phyloP scores from a whole-genome alignment of 805 yeast species.

The Ogataea philodendri region DNA sequence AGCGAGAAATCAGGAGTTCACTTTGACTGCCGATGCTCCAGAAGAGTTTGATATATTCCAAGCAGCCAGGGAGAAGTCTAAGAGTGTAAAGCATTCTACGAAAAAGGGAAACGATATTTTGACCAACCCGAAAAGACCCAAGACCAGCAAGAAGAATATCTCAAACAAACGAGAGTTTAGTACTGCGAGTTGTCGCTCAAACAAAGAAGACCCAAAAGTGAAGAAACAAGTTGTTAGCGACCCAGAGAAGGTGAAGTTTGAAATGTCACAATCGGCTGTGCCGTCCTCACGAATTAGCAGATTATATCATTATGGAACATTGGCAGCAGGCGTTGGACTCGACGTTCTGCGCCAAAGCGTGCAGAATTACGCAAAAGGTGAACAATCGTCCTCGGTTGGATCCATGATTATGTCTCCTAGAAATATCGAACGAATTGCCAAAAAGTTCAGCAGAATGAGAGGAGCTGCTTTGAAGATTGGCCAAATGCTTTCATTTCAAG shows the following conservation, averaged over 20 bases:
- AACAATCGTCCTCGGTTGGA: conserved; percentile 46
- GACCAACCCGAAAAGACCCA: conserved; percentile 23
- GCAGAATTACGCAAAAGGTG: conserved; percentile 55
- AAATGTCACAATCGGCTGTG: conserved; percentile 64
- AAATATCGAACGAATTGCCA: conserved; percentile 85
- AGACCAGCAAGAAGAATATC: conserved; percentile 13
- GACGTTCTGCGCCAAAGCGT: conserved; percentile 80
- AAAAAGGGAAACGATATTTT: conserved; percentile 15
- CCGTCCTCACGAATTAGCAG: conserved; percentile 88
- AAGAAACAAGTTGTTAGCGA: conserved; percentile 28
- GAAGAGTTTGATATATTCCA: conserved; percentile 33
- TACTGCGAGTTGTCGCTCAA: conserved; percentile 5
- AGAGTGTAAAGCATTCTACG: conserved; percentile 21
- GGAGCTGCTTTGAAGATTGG: conserved; percentile 99
- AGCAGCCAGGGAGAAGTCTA: conserved; percentile 34
- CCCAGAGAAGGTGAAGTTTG: conserved; percentile 39
- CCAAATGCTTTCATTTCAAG: conserved; percentile 96
- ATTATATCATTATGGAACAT: conserved; percentile 85
- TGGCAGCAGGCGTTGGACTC: conserved; percentile 88
- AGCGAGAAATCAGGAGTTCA: conserved; percentile 15
- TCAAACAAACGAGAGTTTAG: conserved; percentile 25
- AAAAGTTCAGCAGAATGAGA: conserved; percentile 87
- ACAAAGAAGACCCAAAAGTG: conserved; percentile 11
- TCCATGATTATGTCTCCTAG: conserved; percentile 70
- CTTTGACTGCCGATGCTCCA: conserved; percentile 5